These are phyloP conservation scores for Coniferiporia sulphurascens DNA, from an alignment of 1,284 basidiomycete species.

Conservation along the genomic window DNA sequence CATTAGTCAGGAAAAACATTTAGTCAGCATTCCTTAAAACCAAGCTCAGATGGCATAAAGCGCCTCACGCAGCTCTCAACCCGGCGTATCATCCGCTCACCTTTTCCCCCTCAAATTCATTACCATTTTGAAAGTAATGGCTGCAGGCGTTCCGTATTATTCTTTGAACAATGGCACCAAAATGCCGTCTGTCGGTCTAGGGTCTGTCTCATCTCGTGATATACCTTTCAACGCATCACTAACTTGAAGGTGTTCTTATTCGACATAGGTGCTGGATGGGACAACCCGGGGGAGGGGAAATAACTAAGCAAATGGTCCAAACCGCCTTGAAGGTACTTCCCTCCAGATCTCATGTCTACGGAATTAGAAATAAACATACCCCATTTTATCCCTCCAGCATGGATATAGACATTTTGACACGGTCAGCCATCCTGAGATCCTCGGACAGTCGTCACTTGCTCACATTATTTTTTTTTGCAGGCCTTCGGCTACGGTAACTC, in stretches of 20 bases:
- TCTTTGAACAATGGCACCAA: slow-evolving; percentile 2
- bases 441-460: neutral
- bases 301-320: neutral
- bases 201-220: neutral
- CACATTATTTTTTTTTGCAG: neutral
- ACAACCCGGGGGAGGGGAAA: neutral
- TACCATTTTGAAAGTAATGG: neutral
- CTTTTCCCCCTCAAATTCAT: too few relatives aligned
- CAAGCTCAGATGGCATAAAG: too few relatives aligned
- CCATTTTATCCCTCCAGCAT: slow-evolving; percentile 1
- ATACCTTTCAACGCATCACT: neutral
- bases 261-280: slow-evolving; percentile 5
- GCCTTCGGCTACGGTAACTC: slow-evolving; percentile 21
- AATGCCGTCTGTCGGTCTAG: slow-evolving; percentile 4
- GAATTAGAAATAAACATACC: neutral
- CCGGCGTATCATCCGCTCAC: too few relatives aligned
- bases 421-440: slow-evolving; percentile 3
- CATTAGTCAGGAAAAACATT: too few relatives aligned
- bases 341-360: neutral
- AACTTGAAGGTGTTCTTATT: too few relatives aligned
- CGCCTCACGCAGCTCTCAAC: too few relatives aligned
- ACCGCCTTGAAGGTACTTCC: slow-evolving; percentile 2
- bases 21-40: too few relatives aligned
- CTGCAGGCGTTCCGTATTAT: neutral
- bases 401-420: slow-evolving; percentile 21